These are phyloP conservation scores for Allium fistulosum DNA, from an alignment of 106 monocot species.

Conservation along the genomic window DNA sequence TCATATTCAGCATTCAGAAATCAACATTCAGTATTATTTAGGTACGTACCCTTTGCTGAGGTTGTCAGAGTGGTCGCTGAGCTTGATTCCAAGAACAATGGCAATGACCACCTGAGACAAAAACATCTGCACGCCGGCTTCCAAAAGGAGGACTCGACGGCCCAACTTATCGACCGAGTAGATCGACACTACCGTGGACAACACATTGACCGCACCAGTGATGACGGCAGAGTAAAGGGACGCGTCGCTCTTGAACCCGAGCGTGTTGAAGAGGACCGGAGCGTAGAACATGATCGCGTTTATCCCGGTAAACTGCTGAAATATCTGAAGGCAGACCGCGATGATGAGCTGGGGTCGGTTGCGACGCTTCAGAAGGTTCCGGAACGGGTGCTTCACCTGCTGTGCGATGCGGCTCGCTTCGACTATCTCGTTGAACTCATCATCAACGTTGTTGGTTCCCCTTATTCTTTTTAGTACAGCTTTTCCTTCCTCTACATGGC, in stretches of 20 bases:
- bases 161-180: constrained; percentile 13
- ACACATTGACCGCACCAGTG: constrained; percentile 11
- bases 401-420: constrained; percentile 53
- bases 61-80: constrained; percentile 7
- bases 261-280: constrained; percentile 15
- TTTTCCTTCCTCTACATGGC: constrained; percentile 51
- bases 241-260: constrained; percentile 14
- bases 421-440: constrained; percentile 71
- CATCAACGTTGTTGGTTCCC: constrained; percentile 57
- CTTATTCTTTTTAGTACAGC: constrained; percentile 48
- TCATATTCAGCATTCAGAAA: too few species aligned
- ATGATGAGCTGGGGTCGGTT: constrained; percentile 77
- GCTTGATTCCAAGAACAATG: constrained; percentile 7
- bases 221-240: constrained; percentile 16
- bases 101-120: constrained; percentile 10
- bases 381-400: constrained; percentile 83
- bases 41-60: constrained; percentile 3
- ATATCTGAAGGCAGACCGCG: constrained; percentile 33
- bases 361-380: constrained; percentile 62
- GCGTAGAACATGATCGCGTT: constrained; percentile 20
- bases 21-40: too few species aligned
- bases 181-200: constrained; percentile 10
- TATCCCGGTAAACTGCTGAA: constrained; percentile 14
- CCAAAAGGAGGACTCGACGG: constrained; percentile 7
- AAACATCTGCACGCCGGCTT: constrained; percentile 16